phyloP scores from a whole-genome alignment of 768 basidiomycete genomes.

The Trametes cubensis region DNA sequence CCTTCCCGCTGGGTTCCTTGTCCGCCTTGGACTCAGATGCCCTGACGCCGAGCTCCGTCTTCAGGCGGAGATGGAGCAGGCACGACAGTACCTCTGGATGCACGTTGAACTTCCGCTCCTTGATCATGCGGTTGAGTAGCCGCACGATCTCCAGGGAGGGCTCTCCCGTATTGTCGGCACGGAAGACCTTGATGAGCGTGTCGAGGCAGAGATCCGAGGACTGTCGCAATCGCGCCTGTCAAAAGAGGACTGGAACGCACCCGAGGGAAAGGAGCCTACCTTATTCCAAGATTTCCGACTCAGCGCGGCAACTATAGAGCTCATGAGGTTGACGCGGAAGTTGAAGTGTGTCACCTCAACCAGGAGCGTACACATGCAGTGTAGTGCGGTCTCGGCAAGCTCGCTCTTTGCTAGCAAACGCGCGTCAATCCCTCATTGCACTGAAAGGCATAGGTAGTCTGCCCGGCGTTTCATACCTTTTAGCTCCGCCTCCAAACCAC shows the following conservation, averaged over 20 bases:
- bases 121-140: slow-evolving; percentile 92
- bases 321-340: slow-evolving; percentile 91
- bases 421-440: slow-evolving; percentile 20
- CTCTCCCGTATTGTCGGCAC: slow-evolving; percentile 75
- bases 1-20: slow-evolving; percentile 47
- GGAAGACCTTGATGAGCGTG: slow-evolving; percentile 81
- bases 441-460: slow-evolving; percentile 20
- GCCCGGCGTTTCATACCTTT: slow-evolving; percentile 60
- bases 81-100: slow-evolving; percentile 88
- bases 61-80: slow-evolving; percentile 82
- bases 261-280: slow-evolving; percentile 47
- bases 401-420: slow-evolving; percentile 57
- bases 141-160: slow-evolving; percentile 89
- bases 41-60: slow-evolving; percentile 80
- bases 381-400: slow-evolving; percentile 69
- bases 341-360: slow-evolving; percentile 93
- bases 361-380: slow-evolving; percentile 86
- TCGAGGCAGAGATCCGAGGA: slow-evolving; percentile 83
- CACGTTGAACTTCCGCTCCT: slow-evolving; percentile 87
- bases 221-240: slow-evolving; percentile 43
- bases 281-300: slow-evolving; percentile 89
- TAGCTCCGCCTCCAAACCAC: slow-evolving; percentile 80
- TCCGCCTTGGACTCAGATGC: slow-evolving; percentile 73
- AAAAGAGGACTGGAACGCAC: slow-evolving; percentile 11
- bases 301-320: slow-evolving; percentile 77